Evolutionary conservation across 306 rosid genomes (phyloP), one percentile per base, ranked within the genome.

Genomic region (Acacia melanoxylon): DNA sequence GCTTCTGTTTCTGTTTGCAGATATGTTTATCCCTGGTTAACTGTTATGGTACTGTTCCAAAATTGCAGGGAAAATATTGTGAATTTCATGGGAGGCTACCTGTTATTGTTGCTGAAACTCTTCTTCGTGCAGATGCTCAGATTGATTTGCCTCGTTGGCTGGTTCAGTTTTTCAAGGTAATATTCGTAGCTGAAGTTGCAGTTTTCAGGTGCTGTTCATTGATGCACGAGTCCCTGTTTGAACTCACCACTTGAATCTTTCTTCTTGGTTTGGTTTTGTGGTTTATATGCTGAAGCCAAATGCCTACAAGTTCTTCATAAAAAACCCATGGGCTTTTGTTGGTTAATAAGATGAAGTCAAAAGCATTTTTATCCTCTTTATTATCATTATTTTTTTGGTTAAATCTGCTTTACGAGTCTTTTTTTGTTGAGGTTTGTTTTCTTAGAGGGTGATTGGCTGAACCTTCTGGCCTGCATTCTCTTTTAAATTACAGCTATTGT

Each of bases 101-200:
- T 0, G 72, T 91, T 63, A 45, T 91, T 87, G 96, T 91, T 85
- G 99, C 97, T 3, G 97, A 92, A 87, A 89, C 97, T 71, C 97
- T 95, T 88, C 96, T 95, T 62, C 92, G 86, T 4, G 72, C 90
- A 8, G 98, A 92, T 90, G 86, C 96, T 82, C 92, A 89, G 81
- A 91, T 95, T 33, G 98, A 93, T 82, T 81, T 95, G 91, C 99
- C 98, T 76, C 91, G 91, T 74, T 95, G 99, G 99, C 89, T 95
- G 45, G 92, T 95, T 85, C 94, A 88, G 22, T 82, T 93, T 85
- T 95, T 95, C 84, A 95, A 92, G 99, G 99, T 94, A 89, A 87
- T 86, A 80, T 69, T 82, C 79, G 73, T 54, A 70, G 19, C 29
- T 42, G 78, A 76, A 80, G 68, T 51, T 62, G 77, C 54, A 70